Conservation (phyloP, 441 rosid genomes). For the Raphanus hybrid region DNA sequence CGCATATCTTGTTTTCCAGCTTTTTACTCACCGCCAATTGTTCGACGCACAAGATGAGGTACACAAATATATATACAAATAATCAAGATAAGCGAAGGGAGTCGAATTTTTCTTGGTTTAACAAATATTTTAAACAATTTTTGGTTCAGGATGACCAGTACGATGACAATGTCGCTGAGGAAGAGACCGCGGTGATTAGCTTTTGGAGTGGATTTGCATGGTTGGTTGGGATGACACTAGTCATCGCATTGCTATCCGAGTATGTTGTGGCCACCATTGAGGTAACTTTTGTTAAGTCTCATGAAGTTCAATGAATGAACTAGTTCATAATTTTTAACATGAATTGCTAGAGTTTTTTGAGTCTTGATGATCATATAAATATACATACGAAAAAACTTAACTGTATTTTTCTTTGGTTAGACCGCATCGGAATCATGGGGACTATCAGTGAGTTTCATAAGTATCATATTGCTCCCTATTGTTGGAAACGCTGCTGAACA, state of each 20-base stretch:
- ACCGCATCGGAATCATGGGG: conserved; percentile 79
- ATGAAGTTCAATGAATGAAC: neutral
- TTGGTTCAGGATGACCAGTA: conserved; percentile 52
- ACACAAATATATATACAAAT: neutral
- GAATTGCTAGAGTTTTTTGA: neutral
- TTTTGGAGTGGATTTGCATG: conserved; percentile 78
- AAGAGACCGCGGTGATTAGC: conserved; percentile 65
- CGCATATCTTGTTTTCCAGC: conserved; percentile 69
- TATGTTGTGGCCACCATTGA: conserved; percentile 25
- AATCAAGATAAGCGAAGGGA: neutral
- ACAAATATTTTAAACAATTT: neutral
- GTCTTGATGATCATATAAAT: neutral
- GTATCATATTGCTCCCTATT: conserved; percentile 81
- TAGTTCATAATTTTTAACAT: neutral
- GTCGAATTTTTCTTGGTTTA: neutral
- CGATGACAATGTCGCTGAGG: conserved; percentile 40
- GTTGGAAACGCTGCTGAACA: conserved; percentile 95
- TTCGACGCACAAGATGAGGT: conserved; percentile 69
- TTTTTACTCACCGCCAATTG: conserved; percentile 67
- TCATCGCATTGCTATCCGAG: conserved; percentile 73
- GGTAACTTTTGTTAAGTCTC: neutral
- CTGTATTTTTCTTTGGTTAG: conserved; percentile 28
- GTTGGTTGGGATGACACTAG: conserved; percentile 76
- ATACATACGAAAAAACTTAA: neutral
- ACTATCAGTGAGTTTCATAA: conserved; percentile 78